These are phyloP conservation scores for Myxozyma neotropica DNA, from an alignment of 805 yeast species.

Conservation along the genomic window DNA sequence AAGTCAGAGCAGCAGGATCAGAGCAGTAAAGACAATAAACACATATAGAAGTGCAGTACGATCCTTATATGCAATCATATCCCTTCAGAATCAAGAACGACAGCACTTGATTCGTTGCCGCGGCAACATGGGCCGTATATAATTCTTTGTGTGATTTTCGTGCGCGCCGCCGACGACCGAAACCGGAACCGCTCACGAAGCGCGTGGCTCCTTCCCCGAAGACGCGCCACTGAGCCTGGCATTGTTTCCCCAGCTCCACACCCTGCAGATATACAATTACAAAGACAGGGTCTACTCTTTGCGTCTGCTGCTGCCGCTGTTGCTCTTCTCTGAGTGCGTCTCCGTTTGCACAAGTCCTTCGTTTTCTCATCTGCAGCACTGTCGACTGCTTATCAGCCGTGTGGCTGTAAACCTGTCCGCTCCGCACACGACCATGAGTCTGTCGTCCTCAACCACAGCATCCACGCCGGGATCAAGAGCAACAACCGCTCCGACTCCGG, in stretches of 20 bases:
- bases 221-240: background rate
- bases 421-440: slow-evolving; percentile 10
- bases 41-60: too few relatives aligned
- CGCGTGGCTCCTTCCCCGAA: too few relatives aligned
- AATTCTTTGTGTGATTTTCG: background rate
- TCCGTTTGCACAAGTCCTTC: background rate
- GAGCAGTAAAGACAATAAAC: too few relatives aligned
- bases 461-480: background rate
- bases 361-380: background rate
- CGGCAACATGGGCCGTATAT: too few relatives aligned
- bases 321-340: background rate
- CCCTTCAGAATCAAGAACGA: too few relatives aligned
- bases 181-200: background rate
- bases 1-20: too few relatives aligned
- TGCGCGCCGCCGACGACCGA: background rate
- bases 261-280: too few relatives aligned
- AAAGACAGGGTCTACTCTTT: too few relatives aligned
- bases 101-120: too few relatives aligned
- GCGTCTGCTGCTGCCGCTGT: background rate
- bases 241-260: background rate
- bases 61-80: too few relatives aligned
- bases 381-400: background rate
- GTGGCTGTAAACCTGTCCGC: background rate
- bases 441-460: slow-evolving; percentile 5
- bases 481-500: background rate